phyloP scores from a whole-genome alignment of 768 basidiomycete species.

The Termitomyces titanicus region DNA sequence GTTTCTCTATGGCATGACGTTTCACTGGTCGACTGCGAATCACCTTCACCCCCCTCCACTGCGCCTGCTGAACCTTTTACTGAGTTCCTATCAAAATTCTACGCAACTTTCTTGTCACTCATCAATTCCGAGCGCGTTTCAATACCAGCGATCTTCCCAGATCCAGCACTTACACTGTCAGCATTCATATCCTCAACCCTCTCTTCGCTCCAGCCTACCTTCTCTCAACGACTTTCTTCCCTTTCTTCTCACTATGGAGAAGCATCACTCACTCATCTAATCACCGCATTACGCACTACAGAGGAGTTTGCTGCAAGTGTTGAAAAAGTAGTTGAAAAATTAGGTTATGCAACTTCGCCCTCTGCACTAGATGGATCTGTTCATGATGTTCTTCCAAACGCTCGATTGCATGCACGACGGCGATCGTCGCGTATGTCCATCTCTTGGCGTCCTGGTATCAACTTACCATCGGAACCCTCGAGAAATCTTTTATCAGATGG shows the following conservation, averaged over 20 bases:
- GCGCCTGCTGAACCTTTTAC: constrained; percentile 40
- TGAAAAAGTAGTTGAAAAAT: constrained; percentile 76
- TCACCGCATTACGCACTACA: constrained; percentile 66
- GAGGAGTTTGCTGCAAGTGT: constrained; percentile 78
- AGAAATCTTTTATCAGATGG: constrained; percentile 28
- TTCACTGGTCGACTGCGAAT: constrained; percentile 48
- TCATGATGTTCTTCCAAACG: constrained; percentile 14
- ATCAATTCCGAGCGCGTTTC: constrained; percentile 69
- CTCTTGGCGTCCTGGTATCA: constrained; percentile 47
- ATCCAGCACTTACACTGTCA: constrained; percentile 73
- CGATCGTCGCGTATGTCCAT: constrained; percentile 65
- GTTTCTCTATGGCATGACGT: constrained; percentile 69
- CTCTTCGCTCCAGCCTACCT: constrained; percentile 75
- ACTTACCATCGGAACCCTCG: constrained; percentile 23
- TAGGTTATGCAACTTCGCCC: constrained; percentile 34
- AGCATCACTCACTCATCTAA: constrained; percentile 62
- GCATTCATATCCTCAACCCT: constrained; percentile 81
- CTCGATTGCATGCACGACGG: constrained; percentile 36
- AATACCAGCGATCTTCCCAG: constrained; percentile 85
- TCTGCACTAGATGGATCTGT: constrained; percentile 15
- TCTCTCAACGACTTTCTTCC: constrained; percentile 72
- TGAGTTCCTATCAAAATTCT: constrained; percentile 74
- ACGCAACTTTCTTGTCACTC: constrained; percentile 58
- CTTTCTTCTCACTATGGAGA: constrained; percentile 66
- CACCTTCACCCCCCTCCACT: constrained; percentile 20